Base-by-base conservation (phyloP, 176 grass and related monocot species). In the Oryza nivara region DNA sequence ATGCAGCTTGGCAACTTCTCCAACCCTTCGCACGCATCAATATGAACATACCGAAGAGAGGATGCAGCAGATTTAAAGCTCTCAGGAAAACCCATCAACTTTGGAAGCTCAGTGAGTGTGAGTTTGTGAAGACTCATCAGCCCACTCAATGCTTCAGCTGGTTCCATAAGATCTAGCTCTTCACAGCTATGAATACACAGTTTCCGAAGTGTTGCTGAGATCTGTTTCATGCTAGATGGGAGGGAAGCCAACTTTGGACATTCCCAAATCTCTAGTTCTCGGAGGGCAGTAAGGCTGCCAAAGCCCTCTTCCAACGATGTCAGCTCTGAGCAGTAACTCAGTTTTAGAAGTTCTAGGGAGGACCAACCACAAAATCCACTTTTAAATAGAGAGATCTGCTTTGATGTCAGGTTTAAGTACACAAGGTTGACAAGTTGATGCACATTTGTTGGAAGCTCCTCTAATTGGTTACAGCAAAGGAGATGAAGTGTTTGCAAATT, bases 21-120 rank as follows among this genome's bases (percentile, higher is more conserved):
- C n/a, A n/a, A n/a, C n/a, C n/a, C n/a, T n/a, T n/a, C n/a, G n/a
- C n/a, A n/a, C n/a, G n/a, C n/a, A n/a, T n/a, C n/a, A n/a, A n/a
- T n/a, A n/a, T n/a, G n/a, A 23, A 23, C 23, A 71, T 28, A 60
- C 2, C 60, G 7, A 60, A 81, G 79, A 43, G 79, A 81, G 67
- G 12, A 17, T 3, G 49, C 49, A 20, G 49, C 51, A 72, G 68
- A 44, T 19, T 26, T 6, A 4, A 82, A 41, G n/a, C 9, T 82
- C 35, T 11, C 36, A 3, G 68, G 32, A 17, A 81, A 60, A 17
- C 34, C 32, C 1, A 34, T 1, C 32, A 34, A 3, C 1, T 3
- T 34, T 1, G 48, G 1, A 6, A 71, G 79, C 13, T 2, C n/a
- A n/a, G n/a, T n/a, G n/a, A n/a, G n/a, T n/a, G n/a, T n/a, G 4